These are phyloP conservation scores for Metschnikowia cerradonensis DNA, from an alignment of 805 yeast genomes.

Conservation along the genomic window DNA sequence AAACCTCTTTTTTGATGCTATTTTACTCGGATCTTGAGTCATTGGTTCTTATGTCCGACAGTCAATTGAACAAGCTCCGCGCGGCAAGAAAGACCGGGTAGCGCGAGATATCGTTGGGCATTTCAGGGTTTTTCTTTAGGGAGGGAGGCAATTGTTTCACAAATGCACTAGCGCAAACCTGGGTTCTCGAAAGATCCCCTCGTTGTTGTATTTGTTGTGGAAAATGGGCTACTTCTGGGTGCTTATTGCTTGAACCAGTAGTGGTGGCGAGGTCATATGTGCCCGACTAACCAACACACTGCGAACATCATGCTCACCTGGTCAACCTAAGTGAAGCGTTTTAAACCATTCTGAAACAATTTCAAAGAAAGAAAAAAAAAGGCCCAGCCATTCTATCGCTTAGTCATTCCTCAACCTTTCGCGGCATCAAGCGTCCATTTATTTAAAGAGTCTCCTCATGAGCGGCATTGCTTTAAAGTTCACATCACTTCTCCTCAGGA, in stretches of 20 bases:
- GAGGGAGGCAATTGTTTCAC: background rate
- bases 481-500: constrained; percentile 65
- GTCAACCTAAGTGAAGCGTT: background rate
- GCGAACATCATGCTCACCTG: constrained; percentile 1
- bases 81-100: background rate
- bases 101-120: background rate
- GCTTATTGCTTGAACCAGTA: background rate
- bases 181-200: background rate
- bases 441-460: constrained; percentile 36
- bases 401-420: background rate
- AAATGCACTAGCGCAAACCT: background rate
- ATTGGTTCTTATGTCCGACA: background rate
- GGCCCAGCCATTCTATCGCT: background rate
- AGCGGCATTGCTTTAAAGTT: constrained; percentile 74
- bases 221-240: background rate
- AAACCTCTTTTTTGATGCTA: no score
- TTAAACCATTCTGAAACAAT: background rate
- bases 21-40: background rate
- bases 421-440: background rate
- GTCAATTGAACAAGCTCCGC: background rate
- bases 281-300: background rate
- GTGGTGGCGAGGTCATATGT: constrained; percentile 3
- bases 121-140: background rate
- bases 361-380: background rate
- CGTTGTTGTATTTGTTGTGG: background rate